A percentile compares a stretch with the other conserved stretches of the same genome.
These are phyloP conservation scores for Globisporangium viniferum DNA, from an alignment of 352 stramenopile genomes.

Conservation along the genomic window DNA sequence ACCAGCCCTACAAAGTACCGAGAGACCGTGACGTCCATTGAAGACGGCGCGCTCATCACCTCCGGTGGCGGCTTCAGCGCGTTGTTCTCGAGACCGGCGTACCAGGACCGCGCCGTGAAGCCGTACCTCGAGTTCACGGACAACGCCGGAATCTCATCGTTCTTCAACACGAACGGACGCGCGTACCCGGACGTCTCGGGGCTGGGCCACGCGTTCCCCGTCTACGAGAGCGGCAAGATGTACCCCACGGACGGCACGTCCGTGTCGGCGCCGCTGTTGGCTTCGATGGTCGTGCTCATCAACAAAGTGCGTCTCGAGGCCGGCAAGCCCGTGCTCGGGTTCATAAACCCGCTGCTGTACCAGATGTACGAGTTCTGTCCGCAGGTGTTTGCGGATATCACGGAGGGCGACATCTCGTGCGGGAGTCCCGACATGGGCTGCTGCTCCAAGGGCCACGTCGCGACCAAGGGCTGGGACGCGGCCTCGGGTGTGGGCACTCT, in stretches of 20 bases:
- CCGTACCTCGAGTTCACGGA: conserved; percentile 33
- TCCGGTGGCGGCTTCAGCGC: conserved; percentile 71
- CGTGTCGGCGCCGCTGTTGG: conserved; percentile 63
- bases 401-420: conserved; percentile 56
- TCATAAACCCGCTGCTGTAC: conserved; percentile 75
- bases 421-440: conserved; percentile 42
- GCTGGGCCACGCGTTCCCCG: conserved; percentile 58
- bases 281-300: conserved; percentile 56
- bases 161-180: conserved; percentile 44
- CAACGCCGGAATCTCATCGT: conserved; percentile 18
- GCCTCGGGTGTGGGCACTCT: conserved; percentile 63
- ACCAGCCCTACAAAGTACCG: conserved; percentile 25
- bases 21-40: conserved; percentile 49
- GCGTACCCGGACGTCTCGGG: conserved; percentile 68
- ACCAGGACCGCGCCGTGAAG: conserved; percentile 40
- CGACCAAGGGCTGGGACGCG: conserved; percentile 63
- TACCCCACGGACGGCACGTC: conserved; percentile 66
- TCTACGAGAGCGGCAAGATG: conserved; percentile 53
- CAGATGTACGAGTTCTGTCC: conserved; percentile 51
- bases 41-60: conserved; percentile 56
- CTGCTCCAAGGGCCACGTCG: conserved; percentile 43
- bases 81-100: conserved; percentile 43
- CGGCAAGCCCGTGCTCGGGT: conserved; percentile 44
- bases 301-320: conserved; percentile 46
- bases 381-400: conserved; percentile 71